These are phyloP conservation scores for Violaceomyces palustris DNA, from an alignment of 1,284 basidiomycete species.

Conservation along the genomic window DNA sequence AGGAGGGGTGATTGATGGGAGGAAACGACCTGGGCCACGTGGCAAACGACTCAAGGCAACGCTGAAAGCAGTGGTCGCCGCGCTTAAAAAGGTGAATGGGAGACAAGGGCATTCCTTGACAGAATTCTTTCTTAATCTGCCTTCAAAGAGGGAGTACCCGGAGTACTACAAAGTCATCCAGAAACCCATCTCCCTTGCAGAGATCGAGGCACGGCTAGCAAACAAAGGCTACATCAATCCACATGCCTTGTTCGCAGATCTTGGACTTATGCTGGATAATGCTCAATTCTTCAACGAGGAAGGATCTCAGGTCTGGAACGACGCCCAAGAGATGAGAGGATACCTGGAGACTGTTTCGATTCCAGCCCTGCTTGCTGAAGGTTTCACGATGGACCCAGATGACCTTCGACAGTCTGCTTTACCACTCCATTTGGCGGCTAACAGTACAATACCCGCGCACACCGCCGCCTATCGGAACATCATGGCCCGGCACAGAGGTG, in stretches of 20 bases:
- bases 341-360: constrained; percentile 43
- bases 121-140: constrained; percentile 41
- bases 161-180: constrained; percentile 49
- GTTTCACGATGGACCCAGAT: constrained; percentile 49
- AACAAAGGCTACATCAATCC: constrained; percentile 42
- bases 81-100: constrained; percentile 20
- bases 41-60: constrained; percentile 47
- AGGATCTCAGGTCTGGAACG: constrained; percentile 35
- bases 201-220: constrained; percentile 21
- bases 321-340: constrained; percentile 35
- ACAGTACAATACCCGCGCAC: constrained; percentile 36
- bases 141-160: constrained; percentile 35
- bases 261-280: constrained; percentile 48
- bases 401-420: constrained; percentile 46
- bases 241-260: constrained; percentile 36
- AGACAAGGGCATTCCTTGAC: constrained; percentile 19
- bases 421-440: constrained; percentile 34
- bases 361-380: constrained; percentile 40
- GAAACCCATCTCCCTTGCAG: constrained; percentile 35
- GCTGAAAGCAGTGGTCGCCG: constrained; percentile 32
- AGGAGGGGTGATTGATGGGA: constrained; percentile 22
- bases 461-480: constrained; percentile 28
- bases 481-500: too few species aligned
- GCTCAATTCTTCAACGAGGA: constrained; percentile 47
- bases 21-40: constrained; percentile 34